These are phyloP conservation scores for Fusarium cicatricum DNA, from an alignment of 2,329 filamentous ascomycete genomes.

Conservation along the genomic window DNA sequence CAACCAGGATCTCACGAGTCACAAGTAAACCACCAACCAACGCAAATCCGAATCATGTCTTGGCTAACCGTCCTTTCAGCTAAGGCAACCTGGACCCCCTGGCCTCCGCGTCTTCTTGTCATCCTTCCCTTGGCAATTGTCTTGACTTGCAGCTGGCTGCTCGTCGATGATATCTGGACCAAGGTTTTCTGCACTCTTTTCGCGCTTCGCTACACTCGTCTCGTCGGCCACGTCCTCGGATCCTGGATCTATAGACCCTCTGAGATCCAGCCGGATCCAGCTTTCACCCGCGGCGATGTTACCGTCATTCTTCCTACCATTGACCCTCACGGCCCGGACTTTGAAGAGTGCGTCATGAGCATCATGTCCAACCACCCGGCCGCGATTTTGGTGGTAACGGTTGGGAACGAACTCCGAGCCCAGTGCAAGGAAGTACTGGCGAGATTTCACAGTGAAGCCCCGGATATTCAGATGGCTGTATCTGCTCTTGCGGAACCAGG, in stretches of 20 bases:
- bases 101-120: conserved; percentile 14
- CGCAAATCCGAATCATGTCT: not conserved
- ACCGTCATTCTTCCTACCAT: conserved; percentile 63
- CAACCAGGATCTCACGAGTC: too few relatives aligned
- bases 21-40: not conserved
- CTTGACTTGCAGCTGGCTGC: conserved; percentile 23
- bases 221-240: conserved; percentile 53
- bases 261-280: conserved; percentile 38
- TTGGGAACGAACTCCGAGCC: conserved; percentile 44
- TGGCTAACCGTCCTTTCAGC: not conserved
- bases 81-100: not conserved
- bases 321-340: conserved; percentile 51
- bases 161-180: conserved; percentile 25
- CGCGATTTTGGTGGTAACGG: conserved; percentile 55
- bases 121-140: not conserved
- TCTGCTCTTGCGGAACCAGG: conserved; percentile 47
- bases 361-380: conserved; percentile 51
- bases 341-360: conserved; percentile 52
- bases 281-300: conserved; percentile 50
- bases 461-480: conserved; percentile 42
- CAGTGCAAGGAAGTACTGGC: conserved; percentile 27
- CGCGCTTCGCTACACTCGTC: conserved; percentile 53
- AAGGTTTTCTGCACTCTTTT: conserved; percentile 43
- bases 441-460: not conserved
- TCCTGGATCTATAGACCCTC: conserved; percentile 53